Evolutionary conservation across 257 asterid genomes (phyloP).

Genomic region (Salvia hispanica): DNA sequence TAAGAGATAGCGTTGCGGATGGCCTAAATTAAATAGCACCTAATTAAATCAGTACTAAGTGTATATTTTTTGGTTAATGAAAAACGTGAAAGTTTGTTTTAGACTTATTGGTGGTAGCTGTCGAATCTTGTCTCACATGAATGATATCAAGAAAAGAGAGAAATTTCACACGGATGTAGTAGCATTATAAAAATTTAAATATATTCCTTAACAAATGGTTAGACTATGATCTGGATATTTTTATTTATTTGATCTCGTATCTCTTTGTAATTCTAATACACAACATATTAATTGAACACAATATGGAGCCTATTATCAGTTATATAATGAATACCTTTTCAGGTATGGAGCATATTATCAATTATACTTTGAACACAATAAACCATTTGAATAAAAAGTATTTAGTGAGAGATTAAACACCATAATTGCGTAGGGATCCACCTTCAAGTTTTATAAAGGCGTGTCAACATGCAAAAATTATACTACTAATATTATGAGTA

Average conservation of each 20-base stretch:
- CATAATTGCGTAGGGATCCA: constrained; percentile 40
- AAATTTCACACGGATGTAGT: not conserved
- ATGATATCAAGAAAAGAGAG: not conserved
- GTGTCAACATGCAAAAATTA: constrained; percentile 38
- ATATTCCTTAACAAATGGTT: not conserved
- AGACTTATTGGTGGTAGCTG: not conserved
- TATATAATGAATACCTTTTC: no score
- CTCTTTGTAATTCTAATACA: not conserved
- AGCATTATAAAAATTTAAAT: not conserved
- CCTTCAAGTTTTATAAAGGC: constrained; percentile 22
- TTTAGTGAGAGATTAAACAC: constrained; percentile 29
- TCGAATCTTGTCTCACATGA: constrained; percentile 5
- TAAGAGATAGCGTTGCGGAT: no score
- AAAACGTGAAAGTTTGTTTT: not conserved
- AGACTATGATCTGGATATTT: not conserved
- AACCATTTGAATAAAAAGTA: no score
- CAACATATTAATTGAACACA: no score
- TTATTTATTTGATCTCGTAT: not conserved
- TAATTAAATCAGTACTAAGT: not conserved
- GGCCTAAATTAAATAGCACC: no score
- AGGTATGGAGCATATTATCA: not conserved
- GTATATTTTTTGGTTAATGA: not conserved
- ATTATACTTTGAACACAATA: not conserved
- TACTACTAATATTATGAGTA: constrained; percentile 24
- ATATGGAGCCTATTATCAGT: not conserved